phyloP scores from a whole-genome alignment of 345 rosid genomes.

The Pugionium cornutum region DNA sequence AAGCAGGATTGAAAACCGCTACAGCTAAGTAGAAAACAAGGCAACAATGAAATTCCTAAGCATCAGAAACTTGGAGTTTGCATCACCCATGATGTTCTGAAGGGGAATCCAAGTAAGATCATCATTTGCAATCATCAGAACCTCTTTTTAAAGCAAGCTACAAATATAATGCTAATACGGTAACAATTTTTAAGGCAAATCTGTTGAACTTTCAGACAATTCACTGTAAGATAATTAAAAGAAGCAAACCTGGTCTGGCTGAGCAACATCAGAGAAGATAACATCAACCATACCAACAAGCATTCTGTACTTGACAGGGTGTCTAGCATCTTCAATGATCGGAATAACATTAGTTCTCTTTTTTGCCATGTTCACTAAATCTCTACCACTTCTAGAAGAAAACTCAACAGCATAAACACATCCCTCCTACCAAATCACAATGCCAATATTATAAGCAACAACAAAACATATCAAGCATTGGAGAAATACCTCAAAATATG shows the following conservation, averaged over 20 bases:
- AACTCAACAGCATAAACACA: constrained; percentile 95
- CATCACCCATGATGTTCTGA: constrained; percentile 63
- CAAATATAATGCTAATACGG: not conserved
- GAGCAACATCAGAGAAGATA: constrained; percentile 98
- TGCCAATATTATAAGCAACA: not conserved
- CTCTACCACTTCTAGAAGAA: constrained; percentile 95
- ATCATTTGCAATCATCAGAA: constrained; percentile 45
- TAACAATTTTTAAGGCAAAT: not conserved
- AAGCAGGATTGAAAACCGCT: not conserved
- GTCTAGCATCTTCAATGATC: constrained; percentile 97
- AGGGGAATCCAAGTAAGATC: constrained; percentile 73
- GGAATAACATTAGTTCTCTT: constrained; percentile 92
- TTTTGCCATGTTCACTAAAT: constrained; percentile 97
- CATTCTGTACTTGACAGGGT: constrained; percentile 94
- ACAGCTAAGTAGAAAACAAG: not conserved
- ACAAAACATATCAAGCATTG: not conserved
- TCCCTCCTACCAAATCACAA: constrained; percentile 52
- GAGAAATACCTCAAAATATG: not conserved
- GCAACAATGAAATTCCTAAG: constrained; percentile 1
- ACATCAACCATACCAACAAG: constrained; percentile 99
- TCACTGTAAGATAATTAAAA: not conserved
- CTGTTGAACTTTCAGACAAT: not conserved
- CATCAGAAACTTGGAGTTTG: constrained; percentile 54
- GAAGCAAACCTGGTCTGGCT: constrained; percentile 89
- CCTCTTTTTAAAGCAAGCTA: not conserved